Base-by-base conservation (phyloP, 75 land plant species). In the Cryptomeria japonica region DNA sequence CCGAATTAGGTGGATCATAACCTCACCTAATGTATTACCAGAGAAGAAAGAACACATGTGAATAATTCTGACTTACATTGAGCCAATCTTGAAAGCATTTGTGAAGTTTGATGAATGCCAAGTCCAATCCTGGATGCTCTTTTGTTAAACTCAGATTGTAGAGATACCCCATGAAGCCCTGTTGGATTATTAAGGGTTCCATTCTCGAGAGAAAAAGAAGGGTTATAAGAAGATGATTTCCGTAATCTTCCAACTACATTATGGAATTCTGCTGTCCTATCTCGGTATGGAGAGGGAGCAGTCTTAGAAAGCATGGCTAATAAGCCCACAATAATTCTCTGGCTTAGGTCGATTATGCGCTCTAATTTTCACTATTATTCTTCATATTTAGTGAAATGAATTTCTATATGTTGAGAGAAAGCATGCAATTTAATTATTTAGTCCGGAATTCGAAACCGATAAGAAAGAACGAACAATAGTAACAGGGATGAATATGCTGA, bases 81-180 rank as follows among this genome's bases (percentile, higher is more conserved):
- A 31, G 96, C 88, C 31, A 96, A 92, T 86, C 93, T 88, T n/a
- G 89, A 78, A 84, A 96, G 92, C 88, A 95, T 96, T 78, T 91
- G 90, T 14, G 94, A 95, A 22, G 96, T 88, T 79, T 95, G 93
- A 47, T 95, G 93, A 88, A 96, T 95, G 41, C 94, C 92, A 44
- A 90, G 86, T 1, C 96, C 95, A 86, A 96, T 95, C 28, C 68
- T 89, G 3, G 97, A 93, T 39, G 97, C 96, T 84, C 87, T 92
- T 56, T 92, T 93, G 88, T 91, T 94, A 91, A 96, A 96, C 86
- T 96, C 97, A n/a, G 97, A 95, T 83, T 91, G 89, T 38, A 85
- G 75, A 28, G 75, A 70, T 70, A 12, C 75, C 75, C 75, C 34
- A n/a, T 70, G 75, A 70, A 70, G 37, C 83, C 90, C 2, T 83